phyloP scores from a whole-genome alignment of 2,329 filamentous ascomycete genomes.

The Xylaria sp. region DNA sequence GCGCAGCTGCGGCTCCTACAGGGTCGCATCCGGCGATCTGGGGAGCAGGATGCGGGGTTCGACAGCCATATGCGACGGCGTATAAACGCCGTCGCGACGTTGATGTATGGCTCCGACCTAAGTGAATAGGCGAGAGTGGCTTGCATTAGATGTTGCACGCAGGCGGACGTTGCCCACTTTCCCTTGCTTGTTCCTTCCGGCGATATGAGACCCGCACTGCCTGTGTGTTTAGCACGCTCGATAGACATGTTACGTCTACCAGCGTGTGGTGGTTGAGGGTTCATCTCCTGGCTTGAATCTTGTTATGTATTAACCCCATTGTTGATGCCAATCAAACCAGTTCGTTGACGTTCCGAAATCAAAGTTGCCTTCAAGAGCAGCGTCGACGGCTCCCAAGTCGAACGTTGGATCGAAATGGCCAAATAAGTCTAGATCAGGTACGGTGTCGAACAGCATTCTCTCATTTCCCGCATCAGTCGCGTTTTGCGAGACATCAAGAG shows the following conservation, averaged over 20 bases:
- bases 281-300: too few relatives aligned
- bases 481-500: slow-evolving; percentile 23
- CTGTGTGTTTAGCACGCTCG: too few relatives aligned
- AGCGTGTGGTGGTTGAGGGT: too few relatives aligned
- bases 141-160: not conserved
- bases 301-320: too few relatives aligned
- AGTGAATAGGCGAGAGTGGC: not conserved
- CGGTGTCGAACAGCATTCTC: slow-evolving; percentile 56
- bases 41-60: slow-evolving; percentile 20
- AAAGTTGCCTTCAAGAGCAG: slow-evolving; percentile 64
- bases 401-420: slow-evolving; percentile 67
- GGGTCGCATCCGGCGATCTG: not conserved
- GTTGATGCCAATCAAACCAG: slow-evolving; percentile 56
- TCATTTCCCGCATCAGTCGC: slow-evolving; percentile 51
- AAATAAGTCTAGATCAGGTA: slow-evolving; percentile 64
- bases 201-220: too few relatives aligned
- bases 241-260: too few relatives aligned
- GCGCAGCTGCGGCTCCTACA: not conserved
- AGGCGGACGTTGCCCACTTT: not conserved
- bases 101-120: not conserved
- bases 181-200: not conserved
- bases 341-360: slow-evolving; percentile 65
- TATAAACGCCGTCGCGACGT: not conserved
- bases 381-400: slow-evolving; percentile 64
- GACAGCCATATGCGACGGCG: not conserved